Evolutionary conservation across 805 yeast species (phyloP).

Genomic region (Clavispora carvajalis): DNA sequence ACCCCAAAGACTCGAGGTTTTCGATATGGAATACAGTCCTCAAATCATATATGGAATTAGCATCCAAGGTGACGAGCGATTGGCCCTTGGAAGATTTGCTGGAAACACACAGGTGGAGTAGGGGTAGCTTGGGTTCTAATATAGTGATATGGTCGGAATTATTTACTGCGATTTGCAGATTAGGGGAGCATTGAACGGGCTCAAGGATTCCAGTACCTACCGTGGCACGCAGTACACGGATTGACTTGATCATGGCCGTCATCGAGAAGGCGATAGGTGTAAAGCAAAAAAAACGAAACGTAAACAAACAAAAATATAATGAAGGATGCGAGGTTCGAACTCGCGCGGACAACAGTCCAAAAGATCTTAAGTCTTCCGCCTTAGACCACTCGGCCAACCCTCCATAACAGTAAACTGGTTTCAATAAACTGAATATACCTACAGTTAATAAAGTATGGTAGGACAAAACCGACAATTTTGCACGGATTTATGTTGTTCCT

Average conservation of each 20-base stretch:
- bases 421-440: too few relatives aligned
- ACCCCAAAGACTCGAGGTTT: slow-evolving; percentile 21
- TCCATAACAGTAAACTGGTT: too few relatives aligned
- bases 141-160: slow-evolving; percentile 27
- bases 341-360: slow-evolving; percentile 48
- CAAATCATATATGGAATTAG: slow-evolving; percentile 22
- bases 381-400: slow-evolving; percentile 52
- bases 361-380: slow-evolving; percentile 49
- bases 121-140: slow-evolving; percentile 36
- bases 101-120: slow-evolving; percentile 21
- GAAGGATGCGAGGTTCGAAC: slow-evolving; percentile 52
- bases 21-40: slow-evolving; percentile 25
- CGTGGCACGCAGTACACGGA: slow-evolving; percentile 10
- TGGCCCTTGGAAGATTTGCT: background rate
- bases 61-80: slow-evolving; percentile 11
- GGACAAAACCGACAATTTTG: too few relatives aligned
- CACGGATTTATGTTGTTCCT: too few relatives aligned
- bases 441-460: too few relatives aligned
- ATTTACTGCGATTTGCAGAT: slow-evolving; percentile 34
- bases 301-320: slow-evolving; percentile 23
- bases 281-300: background rate
- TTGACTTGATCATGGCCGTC: slow-evolving; percentile 4
- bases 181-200: slow-evolving; percentile 33
- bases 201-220: slow-evolving; percentile 13
- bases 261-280: background rate